These are phyloP conservation scores for Plasmodium vinckei DNA, from an alignment of 169 alveolate species.

Conservation along the genomic window DNA sequence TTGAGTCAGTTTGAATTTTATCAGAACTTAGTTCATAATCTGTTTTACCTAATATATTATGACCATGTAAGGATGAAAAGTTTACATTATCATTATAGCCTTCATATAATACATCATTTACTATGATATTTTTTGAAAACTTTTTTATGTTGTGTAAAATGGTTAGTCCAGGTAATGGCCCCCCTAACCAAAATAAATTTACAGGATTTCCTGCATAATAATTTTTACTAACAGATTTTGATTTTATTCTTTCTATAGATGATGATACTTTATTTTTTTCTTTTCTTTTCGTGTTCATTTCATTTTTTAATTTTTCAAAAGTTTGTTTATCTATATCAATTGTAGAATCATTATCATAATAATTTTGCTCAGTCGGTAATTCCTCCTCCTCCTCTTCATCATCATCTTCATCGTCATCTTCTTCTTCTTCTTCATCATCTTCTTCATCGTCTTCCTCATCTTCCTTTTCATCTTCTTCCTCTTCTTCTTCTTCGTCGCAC, in stretches of 20 bases:
- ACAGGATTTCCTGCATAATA: constrained; percentile 44
- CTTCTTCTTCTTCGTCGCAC: not conserved
- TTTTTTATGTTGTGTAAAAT: constrained; percentile 65
- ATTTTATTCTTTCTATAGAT: not conserved
- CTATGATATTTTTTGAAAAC: constrained; percentile 45
- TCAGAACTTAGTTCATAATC: not conserved
- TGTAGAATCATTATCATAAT: constrained; percentile 3
- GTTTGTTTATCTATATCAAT: not conserved
- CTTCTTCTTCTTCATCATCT: constrained; percentile 4
- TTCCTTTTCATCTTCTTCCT: not conserved
- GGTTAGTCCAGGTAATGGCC: constrained; percentile 73
- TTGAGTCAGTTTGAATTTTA: too few species aligned
- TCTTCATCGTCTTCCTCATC: constrained; percentile 4
- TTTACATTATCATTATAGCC: constrained; percentile 63
- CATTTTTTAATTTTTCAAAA: not conserved
- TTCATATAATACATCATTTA: constrained; percentile 66
- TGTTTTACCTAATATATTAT: not conserved
- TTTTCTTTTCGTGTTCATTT: not conserved
- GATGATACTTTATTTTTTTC: constrained; percentile 3
- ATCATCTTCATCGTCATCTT: constrained; percentile 13
- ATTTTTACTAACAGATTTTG: constrained; percentile 1
- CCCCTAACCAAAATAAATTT: constrained; percentile 70
- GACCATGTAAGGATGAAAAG: not conserved
- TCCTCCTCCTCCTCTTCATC: constrained; percentile 16
- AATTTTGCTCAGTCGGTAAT: not conserved